Evolutionary conservation across 1,139 yeast species (phyloP).

Genomic region (Hemisphaericaspora xylofermentans): DNA sequence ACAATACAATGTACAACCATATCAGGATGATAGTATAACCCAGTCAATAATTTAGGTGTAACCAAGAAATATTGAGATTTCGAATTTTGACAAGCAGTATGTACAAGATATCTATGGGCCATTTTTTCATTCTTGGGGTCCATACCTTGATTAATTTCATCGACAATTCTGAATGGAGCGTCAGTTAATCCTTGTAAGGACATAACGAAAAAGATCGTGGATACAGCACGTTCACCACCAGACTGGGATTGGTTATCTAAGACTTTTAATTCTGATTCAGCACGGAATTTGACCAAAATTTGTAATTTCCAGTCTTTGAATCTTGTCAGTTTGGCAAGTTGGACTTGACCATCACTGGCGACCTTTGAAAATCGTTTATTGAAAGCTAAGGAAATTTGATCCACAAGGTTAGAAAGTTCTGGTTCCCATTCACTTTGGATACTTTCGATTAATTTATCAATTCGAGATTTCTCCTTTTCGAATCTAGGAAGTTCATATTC

Average conservation of each 20-base stretch:
- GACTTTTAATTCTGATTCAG: constrained; percentile 63
- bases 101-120: constrained; percentile 85
- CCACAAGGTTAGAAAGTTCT: constrained; percentile 49
- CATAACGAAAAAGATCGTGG: constrained; percentile 87
- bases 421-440: constrained; percentile 57
- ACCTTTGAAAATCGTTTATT: constrained; percentile 65
- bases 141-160: constrained; percentile 99
- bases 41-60: constrained; percentile 86
- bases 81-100: constrained; percentile 67
- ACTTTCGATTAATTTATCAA: constrained; percentile 36
- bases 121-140: constrained; percentile 88
- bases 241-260: constrained; percentile 88
- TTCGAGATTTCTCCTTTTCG: constrained; percentile 22
- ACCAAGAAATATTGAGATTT: constrained; percentile 83
- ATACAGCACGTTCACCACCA: constrained; percentile 97
- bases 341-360: constrained; percentile 84
- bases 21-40: constrained; percentile 71
- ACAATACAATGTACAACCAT: constrained; percentile 90
- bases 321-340: constrained; percentile 51
- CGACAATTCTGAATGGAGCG: constrained; percentile 94
- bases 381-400: constrained; percentile 60
- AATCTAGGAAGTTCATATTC: constrained; percentile 36
- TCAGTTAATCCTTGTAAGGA: constrained; percentile 87
- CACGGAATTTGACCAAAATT: constrained; percentile 83
- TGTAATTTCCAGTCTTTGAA: constrained; percentile 81